phyloP scores from a whole-genome alignment of 2,329 filamentous ascomycete genomes.

The Colletotrichum acutatum region DNA sequence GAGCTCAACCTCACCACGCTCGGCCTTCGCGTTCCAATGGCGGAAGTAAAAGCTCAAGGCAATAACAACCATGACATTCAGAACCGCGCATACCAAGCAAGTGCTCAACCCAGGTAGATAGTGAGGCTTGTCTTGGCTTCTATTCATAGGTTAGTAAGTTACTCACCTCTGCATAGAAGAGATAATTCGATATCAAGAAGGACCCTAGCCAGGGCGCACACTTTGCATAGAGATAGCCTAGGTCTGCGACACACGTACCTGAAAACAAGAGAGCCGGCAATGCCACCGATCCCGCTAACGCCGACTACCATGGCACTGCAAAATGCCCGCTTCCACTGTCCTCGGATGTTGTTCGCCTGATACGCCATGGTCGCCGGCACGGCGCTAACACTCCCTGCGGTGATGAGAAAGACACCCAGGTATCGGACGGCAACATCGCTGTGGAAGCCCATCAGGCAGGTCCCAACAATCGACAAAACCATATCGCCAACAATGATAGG shows the following conservation, averaged over 20 bases:
- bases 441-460: constrained; percentile 71
- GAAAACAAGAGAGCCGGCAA: constrained; percentile 36
- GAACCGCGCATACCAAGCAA: constrained; percentile 22
- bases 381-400: constrained; percentile 25
- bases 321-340: constrained; percentile 37
- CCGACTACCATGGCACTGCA: constrained; percentile 33
- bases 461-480: constrained; percentile 71
- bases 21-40: constrained; percentile 16
- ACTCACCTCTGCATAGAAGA: not conserved
- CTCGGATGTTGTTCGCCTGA: constrained; percentile 36
- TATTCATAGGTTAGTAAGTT: not conserved
- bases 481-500: constrained; percentile 73
- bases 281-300: constrained; percentile 32
- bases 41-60: constrained; percentile 21
- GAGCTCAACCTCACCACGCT: constrained; percentile 17
- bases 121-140: constrained; percentile 23
- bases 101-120: constrained; percentile 24
- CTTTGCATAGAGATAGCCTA: not conserved
- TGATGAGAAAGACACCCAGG: constrained; percentile 70
- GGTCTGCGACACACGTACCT: constrained; percentile 4
- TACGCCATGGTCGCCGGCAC: constrained; percentile 30
- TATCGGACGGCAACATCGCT: constrained; percentile 68
- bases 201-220: not conserved
- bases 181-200: not conserved
- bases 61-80: constrained; percentile 19